phyloP scores from a whole-genome alignment of 192 early-diverging fungal species.

The Spizellomyces sp. region DNA sequence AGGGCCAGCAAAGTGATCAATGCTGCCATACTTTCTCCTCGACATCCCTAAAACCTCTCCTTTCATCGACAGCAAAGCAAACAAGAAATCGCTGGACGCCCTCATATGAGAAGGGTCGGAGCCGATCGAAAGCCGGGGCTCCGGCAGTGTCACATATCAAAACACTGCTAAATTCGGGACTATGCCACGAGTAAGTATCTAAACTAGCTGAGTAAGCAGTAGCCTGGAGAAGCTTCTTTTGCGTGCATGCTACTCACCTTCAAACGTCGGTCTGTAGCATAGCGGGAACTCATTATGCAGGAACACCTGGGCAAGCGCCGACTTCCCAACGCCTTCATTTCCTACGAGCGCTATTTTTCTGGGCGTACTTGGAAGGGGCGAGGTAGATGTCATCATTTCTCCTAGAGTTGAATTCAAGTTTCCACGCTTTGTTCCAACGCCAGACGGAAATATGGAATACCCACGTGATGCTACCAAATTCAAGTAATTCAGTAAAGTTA shows the following conservation, averaged over 20 bases:
- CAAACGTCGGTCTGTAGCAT: conserved; percentile 7
- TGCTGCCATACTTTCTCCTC: conserved; percentile 20
- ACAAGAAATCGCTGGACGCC: conserved; percentile 20
- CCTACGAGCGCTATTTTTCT: conserved; percentile 11
- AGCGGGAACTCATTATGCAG: background rate
- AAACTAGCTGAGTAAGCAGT: too few species aligned
- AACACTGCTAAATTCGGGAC: background rate
- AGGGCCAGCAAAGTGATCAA: too few species aligned
- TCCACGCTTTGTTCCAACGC: too few species aligned
- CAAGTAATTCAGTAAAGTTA: too few species aligned
- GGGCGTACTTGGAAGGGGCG: too few species aligned
- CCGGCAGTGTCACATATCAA: conserved; percentile 24
- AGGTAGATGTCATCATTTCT: too few species aligned
- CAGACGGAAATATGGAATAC: too few species aligned
- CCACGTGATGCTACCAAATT: too few species aligned
- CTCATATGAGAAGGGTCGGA: conserved; percentile 32
- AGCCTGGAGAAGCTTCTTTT: too few species aligned
- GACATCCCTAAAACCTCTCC: conserved; percentile 15
- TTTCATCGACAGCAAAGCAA: conserved; percentile 28
- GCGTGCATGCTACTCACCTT: background rate
- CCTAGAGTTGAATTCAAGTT: too few species aligned
- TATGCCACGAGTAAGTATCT: too few species aligned
- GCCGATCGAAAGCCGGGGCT: conserved; percentile 23
- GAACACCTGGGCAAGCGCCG: background rate
- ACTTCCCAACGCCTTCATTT: conserved; percentile 17